Conservation (phyloP, 2,329 filamentous ascomycete species). For the Stemphylium vesicarium region DNA sequence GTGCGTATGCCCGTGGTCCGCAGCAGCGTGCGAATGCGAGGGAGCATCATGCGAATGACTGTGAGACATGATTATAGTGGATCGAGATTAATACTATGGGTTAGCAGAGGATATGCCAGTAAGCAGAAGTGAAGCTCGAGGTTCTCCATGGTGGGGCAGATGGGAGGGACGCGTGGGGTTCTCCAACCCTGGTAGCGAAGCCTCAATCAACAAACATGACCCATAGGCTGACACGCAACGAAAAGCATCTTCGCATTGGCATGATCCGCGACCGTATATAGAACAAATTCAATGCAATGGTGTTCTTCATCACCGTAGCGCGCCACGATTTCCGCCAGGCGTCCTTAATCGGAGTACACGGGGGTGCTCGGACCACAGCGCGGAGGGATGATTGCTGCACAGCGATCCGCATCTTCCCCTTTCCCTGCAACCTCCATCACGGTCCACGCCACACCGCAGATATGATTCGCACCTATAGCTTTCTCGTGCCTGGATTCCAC, state of each 20-base stretch:
- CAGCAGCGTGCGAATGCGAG: constrained; percentile 55
- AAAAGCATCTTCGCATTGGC: constrained; percentile 4
- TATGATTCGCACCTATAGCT: constrained; percentile 21
- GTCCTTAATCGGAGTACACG: constrained; percentile 5
- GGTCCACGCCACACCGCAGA: constrained; percentile 9
- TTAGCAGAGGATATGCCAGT: background rate
- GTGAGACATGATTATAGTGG: constrained; percentile 33
- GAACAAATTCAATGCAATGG: constrained; percentile 13
- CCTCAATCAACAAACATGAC: constrained; percentile 5
- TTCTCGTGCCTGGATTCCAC: constrained; percentile 6
- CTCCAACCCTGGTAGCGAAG: constrained; percentile 11
- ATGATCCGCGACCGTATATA: constrained; percentile 4
- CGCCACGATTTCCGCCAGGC: constrained; percentile 18
- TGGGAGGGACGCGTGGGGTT: constrained; percentile 21
- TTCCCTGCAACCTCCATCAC: constrained; percentile 23
- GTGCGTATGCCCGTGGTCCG: constrained; percentile 90
- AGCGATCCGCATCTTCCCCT: constrained; percentile 9
- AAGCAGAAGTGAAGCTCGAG: constrained; percentile 10
- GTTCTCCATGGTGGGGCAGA: constrained; percentile 31
- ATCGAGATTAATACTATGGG: background rate
- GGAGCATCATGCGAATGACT: constrained; percentile 46
- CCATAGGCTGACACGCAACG: constrained; percentile 7
- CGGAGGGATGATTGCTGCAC: constrained; percentile 17
- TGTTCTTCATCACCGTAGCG: constrained; percentile 18
- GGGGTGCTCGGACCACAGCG: constrained; percentile 7